phyloP scores from a whole-genome alignment of 345 rosid species.

The Eucalyptus cloeziana region DNA sequence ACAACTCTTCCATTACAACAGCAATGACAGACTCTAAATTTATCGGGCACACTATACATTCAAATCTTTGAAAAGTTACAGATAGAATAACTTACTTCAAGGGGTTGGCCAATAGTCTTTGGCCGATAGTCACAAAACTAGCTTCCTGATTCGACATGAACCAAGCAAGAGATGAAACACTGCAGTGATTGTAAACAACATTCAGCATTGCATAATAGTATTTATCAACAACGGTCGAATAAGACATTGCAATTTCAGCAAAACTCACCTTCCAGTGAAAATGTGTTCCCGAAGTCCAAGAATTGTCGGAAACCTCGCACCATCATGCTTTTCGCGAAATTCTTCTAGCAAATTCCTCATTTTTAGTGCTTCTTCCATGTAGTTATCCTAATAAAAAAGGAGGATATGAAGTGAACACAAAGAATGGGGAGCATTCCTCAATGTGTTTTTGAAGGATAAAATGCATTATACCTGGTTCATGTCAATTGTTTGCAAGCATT shows the following conservation, averaged over 20 bases:
- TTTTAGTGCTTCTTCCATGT: conserved; percentile 97
- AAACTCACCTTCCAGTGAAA: conserved; percentile 86
- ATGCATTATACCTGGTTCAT: conserved; percentile 78
- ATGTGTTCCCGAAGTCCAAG: conserved; percentile 98
- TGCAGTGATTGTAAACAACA: conserved; percentile 9
- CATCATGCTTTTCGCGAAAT: conserved; percentile 85
- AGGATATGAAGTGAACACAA: neutral
- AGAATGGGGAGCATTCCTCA: neutral
- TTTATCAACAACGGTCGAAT: neutral
- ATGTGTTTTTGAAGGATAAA: neutral
- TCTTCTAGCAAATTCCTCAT: conserved; percentile 95
- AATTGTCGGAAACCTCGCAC: conserved; percentile 77
- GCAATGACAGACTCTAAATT: neutral
- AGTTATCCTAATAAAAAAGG: conserved; percentile 52
- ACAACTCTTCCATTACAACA: neutral
- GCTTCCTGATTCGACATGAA: conserved; percentile 99
- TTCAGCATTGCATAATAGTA: neutral
- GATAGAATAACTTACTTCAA: conserved; percentile 47
- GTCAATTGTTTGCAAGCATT: conserved; percentile 94
- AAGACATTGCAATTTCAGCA: neutral
- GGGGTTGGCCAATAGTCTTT: conserved; percentile 88
- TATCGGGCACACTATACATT: neutral
- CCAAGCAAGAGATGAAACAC: conserved; percentile 99
- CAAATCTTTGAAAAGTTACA: neutral
- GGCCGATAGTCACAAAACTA: conserved; percentile 97